Evolutionary conservation across 345 rosid genomes (phyloP).

Genomic region (Pugionium cornutum): DNA sequence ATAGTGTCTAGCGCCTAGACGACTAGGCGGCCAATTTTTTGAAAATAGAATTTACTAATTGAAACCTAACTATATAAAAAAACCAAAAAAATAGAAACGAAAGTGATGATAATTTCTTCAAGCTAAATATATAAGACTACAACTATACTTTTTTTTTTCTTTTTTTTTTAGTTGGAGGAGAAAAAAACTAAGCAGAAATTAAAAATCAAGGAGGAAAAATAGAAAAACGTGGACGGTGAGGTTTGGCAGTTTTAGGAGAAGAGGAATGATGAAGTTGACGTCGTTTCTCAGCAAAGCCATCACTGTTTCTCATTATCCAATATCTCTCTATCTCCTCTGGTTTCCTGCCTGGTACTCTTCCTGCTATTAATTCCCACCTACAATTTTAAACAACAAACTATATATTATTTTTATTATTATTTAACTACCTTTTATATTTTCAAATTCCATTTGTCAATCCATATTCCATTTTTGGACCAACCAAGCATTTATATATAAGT

Average conservation of each 20-base stretch:
- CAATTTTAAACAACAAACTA: background rate
- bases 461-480: background rate
- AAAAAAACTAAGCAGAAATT: background rate
- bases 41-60: no score
- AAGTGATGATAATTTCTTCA: no score
- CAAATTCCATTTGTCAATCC: background rate
- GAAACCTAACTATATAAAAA: no score
- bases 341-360: conserved; percentile 63
- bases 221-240: conserved; percentile 32
- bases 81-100: no score
- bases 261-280: conserved; percentile 35
- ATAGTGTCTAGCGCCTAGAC: no score
- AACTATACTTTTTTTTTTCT: no score
- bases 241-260: conserved; percentile 19
- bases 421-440: no score
- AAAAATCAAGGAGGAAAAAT: conserved; percentile 22
- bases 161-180: no score
- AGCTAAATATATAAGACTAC: no score
- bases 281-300: conserved; percentile 50
- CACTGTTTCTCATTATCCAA: conserved; percentile 68
- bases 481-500: background rate
- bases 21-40: no score
- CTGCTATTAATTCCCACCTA: conserved; percentile 81
- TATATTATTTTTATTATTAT: background rate
- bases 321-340: conserved; percentile 76